phyloP scores from a whole-genome alignment of 2,329 filamentous ascomycete species.

The Pseudopyricularia javanii region DNA sequence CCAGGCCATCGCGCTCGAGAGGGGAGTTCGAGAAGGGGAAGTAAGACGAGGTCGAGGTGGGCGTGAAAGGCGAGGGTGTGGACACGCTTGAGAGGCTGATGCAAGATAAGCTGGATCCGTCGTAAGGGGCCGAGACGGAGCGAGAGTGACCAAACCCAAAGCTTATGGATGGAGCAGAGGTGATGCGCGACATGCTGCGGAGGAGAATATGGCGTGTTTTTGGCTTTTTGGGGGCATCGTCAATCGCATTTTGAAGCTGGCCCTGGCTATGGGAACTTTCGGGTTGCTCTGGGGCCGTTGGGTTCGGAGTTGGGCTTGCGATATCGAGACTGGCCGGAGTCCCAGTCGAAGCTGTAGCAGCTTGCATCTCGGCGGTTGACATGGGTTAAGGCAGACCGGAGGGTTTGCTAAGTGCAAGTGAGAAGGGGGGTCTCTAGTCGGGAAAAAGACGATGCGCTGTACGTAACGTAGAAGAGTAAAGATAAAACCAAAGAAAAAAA shows the following conservation, averaged over 20 bases:
- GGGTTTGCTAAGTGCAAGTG: too few relatives aligned
- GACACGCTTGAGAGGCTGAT: slow-evolving; percentile 33
- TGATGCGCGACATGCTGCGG: slow-evolving; percentile 66
- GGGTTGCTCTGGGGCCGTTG: background rate
- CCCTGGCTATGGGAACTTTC: slow-evolving; percentile 29
- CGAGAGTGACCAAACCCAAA: slow-evolving; percentile 42
- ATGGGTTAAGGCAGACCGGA: background rate
- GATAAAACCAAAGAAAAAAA: too few relatives aligned
- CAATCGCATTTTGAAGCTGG: background rate
- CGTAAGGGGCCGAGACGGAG: slow-evolving; percentile 58
- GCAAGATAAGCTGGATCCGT: slow-evolving; percentile 40
- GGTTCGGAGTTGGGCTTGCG: background rate
- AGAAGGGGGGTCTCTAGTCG: too few relatives aligned
- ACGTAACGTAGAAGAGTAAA: too few relatives aligned
- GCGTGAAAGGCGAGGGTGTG: slow-evolving; percentile 10
- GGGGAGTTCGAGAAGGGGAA: background rate
- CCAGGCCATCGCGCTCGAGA: background rate
- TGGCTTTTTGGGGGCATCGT: background rate
- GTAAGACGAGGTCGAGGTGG: background rate
- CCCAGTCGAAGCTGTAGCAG: background rate
- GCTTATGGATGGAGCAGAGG: slow-evolving; percentile 63
- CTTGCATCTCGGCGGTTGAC: background rate
- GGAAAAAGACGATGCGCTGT: too few relatives aligned
- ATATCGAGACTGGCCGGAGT: background rate
- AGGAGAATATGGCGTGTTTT: slow-evolving; percentile 57